These are phyloP conservation scores for Forsythia suspensa DNA, from an alignment of 257 asterid genomes.

Conservation along the genomic window DNA sequence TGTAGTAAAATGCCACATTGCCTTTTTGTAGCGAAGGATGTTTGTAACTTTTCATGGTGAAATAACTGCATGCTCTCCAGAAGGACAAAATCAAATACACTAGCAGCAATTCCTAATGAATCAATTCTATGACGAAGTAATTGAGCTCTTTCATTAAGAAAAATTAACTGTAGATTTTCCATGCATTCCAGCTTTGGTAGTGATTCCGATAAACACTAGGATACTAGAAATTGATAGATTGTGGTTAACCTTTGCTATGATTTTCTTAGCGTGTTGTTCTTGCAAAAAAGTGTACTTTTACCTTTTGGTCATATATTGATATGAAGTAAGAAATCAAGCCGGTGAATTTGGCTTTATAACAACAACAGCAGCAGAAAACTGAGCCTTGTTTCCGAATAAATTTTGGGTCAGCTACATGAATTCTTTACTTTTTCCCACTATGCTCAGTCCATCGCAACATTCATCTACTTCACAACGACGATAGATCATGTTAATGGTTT, in stretches of 20 bases:
- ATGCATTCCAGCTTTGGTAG: not conserved
- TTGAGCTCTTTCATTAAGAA: not conserved
- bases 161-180: not conserved
- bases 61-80: no score
- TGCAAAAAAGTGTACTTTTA: not conserved
- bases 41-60: not conserved
- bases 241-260: not conserved
- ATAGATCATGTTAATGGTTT: not conserved
- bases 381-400: not conserved
- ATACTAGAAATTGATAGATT: not conserved
- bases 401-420: not conserved
- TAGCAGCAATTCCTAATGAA: not conserved
- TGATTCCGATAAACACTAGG: not conserved
- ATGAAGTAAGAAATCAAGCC: not conserved
- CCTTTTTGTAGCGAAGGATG: not conserved
- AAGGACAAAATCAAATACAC: no score
- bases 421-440: not conserved
- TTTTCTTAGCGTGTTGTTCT: not conserved
- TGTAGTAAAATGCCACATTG: not conserved
- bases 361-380: no score
- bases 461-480: not conserved
- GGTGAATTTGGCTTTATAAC: not conserved
- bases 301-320: not conserved
- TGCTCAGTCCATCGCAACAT: not conserved
- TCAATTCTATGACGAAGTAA: not conserved